A percentile compares a stretch with the other conserved stretches of the same genome.
These are phyloP conservation scores for Hemerocallis citrina DNA, from an alignment of 106 monocot species.

Conservation along the genomic window DNA sequence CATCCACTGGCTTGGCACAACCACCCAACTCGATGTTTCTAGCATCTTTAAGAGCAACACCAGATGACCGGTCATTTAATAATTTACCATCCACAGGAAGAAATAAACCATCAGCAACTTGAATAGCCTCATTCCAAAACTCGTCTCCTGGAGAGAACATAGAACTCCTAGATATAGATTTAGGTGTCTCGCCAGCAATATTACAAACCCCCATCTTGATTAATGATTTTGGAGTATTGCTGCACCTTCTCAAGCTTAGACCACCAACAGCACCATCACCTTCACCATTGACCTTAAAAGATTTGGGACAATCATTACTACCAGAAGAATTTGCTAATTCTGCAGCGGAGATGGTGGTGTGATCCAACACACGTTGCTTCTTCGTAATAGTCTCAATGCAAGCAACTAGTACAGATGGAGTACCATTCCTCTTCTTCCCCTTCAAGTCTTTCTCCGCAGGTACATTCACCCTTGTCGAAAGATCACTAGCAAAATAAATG, in stretches of 20 bases:
- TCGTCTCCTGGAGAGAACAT: conserved; percentile 88
- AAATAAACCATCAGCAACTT: conserved; percentile 72
- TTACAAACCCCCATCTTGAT: conserved; percentile 14
- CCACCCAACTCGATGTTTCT: conserved; percentile 8
- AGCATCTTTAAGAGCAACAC: conserved; percentile 14
- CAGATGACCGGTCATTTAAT: conserved; percentile 20
- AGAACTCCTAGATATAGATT: conserved; percentile 53
- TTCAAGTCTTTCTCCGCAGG: conserved; percentile 13
- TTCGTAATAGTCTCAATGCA: conserved; percentile 39
- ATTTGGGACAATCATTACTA: conserved; percentile 4
- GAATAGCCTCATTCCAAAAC: conserved; percentile 95
- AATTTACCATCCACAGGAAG: conserved; percentile 17
- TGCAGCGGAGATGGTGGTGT: not conserved
- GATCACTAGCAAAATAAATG: conserved; percentile 38
- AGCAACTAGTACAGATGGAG: conserved; percentile 37
- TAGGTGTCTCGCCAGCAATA: conserved; percentile 36
- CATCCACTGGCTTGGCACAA: conserved; percentile 11
- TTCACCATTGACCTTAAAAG: not conserved
- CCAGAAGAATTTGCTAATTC: conserved; percentile 1
- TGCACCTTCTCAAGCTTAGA: conserved; percentile 49
- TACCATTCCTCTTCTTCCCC: conserved; percentile 61
- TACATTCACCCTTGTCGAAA: conserved; percentile 17
- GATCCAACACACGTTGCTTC: conserved; percentile 31
- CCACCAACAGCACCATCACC: not conserved
- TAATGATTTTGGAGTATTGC: conserved; percentile 28